phyloP scores from a whole-genome alignment of 2,329 filamentous ascomycete species.

The Parafenestella ontariensis region DNA sequence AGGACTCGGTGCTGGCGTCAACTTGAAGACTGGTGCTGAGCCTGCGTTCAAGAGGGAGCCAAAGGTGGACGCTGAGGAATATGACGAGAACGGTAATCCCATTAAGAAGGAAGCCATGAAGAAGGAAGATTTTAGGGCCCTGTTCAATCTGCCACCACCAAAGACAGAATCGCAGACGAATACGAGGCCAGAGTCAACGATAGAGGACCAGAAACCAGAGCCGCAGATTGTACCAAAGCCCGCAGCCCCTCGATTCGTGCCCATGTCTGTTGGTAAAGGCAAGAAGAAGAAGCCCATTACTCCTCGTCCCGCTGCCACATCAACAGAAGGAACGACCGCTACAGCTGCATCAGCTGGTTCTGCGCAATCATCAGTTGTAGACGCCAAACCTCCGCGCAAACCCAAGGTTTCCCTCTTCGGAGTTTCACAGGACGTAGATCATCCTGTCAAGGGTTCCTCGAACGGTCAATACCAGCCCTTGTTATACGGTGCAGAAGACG shows the following conservation, averaged over 20 bases:
- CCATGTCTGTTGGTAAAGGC: slow-evolving; percentile 81
- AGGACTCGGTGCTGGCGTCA: slow-evolving; percentile 65
- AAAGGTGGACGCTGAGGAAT: slow-evolving; percentile 43
- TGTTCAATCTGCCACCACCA: slow-evolving; percentile 44
- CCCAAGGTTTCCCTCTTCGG: slow-evolving; percentile 76
- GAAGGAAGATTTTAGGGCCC: slow-evolving; percentile 40
- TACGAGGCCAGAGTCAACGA: background rate
- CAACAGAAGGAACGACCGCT: slow-evolving; percentile 1
- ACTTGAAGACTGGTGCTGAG: slow-evolving; percentile 81
- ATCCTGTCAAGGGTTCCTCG: slow-evolving; percentile 20
- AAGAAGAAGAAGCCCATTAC: slow-evolving; percentile 54
- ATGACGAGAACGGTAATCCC: slow-evolving; percentile 47
- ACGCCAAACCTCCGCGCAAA: slow-evolving; percentile 49
- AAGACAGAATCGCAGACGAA: slow-evolving; percentile 44
- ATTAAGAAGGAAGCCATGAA: slow-evolving; percentile 37
- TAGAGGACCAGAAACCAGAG: slow-evolving; percentile 55
- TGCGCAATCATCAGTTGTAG: slow-evolving; percentile 14
- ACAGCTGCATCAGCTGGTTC: background rate
- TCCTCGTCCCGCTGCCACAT: slow-evolving; percentile 11
- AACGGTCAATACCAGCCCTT: slow-evolving; percentile 49
- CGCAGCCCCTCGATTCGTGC: slow-evolving; percentile 84
- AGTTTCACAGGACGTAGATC: slow-evolving; percentile 55
- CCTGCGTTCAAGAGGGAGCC: slow-evolving; percentile 78
- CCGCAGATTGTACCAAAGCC: slow-evolving; percentile 66
- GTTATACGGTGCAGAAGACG: slow-evolving; percentile 39